A percentile compares a stretch with the other conserved stretches of the same genome.
Conservation (phyloP, 1,139 yeast genomes). For the Protomyces inundatus region DNA sequence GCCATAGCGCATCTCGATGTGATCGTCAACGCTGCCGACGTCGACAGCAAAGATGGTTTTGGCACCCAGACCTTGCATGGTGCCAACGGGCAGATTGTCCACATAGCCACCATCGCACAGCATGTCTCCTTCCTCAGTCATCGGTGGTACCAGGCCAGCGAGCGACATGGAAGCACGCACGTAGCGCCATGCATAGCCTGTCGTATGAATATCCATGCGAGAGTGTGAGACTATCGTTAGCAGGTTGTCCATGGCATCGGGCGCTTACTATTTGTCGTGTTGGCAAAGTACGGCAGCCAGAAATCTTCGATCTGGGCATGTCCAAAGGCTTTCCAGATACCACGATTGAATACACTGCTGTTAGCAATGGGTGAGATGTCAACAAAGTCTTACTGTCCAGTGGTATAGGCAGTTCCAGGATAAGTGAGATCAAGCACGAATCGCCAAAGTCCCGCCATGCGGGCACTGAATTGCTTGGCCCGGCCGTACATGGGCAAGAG, state of each 20-base stretch:
- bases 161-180: constrained; percentile 94
- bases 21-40: constrained; percentile 90
- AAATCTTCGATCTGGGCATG: constrained; percentile 90
- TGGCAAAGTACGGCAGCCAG: constrained; percentile 83
- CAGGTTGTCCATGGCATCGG: not conserved
- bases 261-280: constrained; percentile 70
- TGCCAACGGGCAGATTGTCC: constrained; percentile 85
- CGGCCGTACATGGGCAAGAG: constrained; percentile 86
- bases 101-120: constrained; percentile 92
- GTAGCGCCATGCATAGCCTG: constrained; percentile 93
- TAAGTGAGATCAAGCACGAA: constrained; percentile 76
- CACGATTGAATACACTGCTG: constrained; percentile 94
- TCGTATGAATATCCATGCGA: constrained; percentile 86
- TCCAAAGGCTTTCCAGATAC: constrained; percentile 93
- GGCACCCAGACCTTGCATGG: constrained; percentile 83
- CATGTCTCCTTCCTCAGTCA: constrained; percentile 83
- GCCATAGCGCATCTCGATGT: constrained; percentile 86
- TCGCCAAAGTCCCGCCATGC: constrained; percentile 83
- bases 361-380: constrained; percentile 35
- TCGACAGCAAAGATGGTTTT: constrained; percentile 89
- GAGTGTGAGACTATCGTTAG: constrained; percentile 62
- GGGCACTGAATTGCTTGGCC: constrained; percentile 75
- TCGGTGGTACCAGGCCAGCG: constrained; percentile 89
- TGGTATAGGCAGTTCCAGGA: constrained; percentile 75
- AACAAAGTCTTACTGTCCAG: not conserved